A percentile compares a stretch with the other conserved stretches of the same genome.
These are phyloP conservation scores for Tulasnella sp. DNA, from an alignment of 768 basidiomycete genomes.

Conservation along the genomic window DNA sequence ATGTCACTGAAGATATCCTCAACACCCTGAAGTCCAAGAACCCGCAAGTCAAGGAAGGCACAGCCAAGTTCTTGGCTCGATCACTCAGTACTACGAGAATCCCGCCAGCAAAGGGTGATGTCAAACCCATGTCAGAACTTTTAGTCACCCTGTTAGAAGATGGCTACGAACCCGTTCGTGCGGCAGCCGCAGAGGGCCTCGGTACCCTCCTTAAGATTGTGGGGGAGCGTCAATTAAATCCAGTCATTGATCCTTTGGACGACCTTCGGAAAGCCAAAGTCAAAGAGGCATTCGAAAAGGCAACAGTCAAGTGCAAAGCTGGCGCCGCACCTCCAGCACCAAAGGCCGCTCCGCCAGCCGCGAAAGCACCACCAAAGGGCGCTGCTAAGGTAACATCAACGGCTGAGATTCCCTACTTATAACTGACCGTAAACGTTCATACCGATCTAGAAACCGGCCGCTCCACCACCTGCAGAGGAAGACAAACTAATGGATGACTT, in stretches of 20 bases:
- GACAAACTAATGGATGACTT: constrained; percentile 33
- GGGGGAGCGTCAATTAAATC: constrained; percentile 88
- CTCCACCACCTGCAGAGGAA: constrained; percentile 38
- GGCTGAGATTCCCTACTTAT: neutral
- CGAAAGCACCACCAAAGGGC: constrained; percentile 45
- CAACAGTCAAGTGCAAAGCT: constrained; percentile 85
- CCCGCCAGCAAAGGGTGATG: constrained; percentile 71
- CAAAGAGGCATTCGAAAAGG: constrained; percentile 90
- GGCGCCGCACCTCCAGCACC: constrained; percentile 56
- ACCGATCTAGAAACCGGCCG: constrained; percentile 38
- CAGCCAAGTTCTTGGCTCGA: constrained; percentile 82
- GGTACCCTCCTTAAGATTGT: constrained; percentile 96
- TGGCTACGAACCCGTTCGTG: constrained; percentile 82
- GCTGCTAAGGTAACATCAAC: constrained; percentile 9
- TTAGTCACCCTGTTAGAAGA: constrained; percentile 82
- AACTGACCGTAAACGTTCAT: constrained; percentile 34
- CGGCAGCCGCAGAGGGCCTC: constrained; percentile 84
- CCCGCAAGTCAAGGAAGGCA: constrained; percentile 94
- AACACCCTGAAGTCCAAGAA: constrained; percentile 85
- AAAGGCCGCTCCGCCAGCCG: constrained; percentile 42
- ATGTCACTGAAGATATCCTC: constrained; percentile 81
- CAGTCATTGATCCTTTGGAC: constrained; percentile 79
- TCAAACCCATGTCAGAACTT: constrained; percentile 80
- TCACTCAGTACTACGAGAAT: constrained; percentile 70
- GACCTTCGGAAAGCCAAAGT: constrained; percentile 91